These are phyloP conservation scores for Aureobasidium sp. DNA, from an alignment of 2,329 filamentous ascomycete genomes.

Conservation along the genomic window DNA sequence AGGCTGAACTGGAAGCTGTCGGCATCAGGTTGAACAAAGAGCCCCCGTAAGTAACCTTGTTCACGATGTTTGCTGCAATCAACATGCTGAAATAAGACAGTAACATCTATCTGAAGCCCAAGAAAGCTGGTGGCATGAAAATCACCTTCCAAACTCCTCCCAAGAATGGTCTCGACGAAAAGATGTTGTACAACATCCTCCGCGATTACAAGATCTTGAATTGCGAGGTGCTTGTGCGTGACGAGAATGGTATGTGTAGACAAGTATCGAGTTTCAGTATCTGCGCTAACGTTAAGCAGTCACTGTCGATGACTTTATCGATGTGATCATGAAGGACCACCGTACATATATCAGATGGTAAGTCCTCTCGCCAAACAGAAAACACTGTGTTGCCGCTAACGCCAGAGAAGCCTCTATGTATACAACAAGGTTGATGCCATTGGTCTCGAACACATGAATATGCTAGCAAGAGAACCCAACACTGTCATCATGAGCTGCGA, in stretches of 20 bases:
- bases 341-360: constrained; percentile 85
- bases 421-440: constrained; percentile 99
- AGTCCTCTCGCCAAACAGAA: background rate
- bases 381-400: constrained; percentile 27
- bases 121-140: constrained; percentile 97
- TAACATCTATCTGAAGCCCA: constrained; percentile 94
- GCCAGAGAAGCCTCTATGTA: constrained; percentile 64
- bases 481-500: constrained; percentile 98
- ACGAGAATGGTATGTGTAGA: constrained; percentile 61
- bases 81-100: constrained; percentile 36
- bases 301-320: constrained; percentile 97
- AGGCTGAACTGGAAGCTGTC: constrained; percentile 89
- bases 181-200: constrained; percentile 96
- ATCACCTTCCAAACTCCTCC: constrained; percentile 89
- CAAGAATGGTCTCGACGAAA: constrained; percentile 79
- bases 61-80: background rate
- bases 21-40: constrained; percentile 89
- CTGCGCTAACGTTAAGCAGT: constrained; percentile 38
- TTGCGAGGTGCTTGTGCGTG: constrained; percentile 88
- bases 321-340: constrained; percentile 99
- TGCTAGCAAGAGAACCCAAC: constrained; percentile 82
- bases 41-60: constrained; percentile 58
- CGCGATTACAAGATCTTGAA: constrained; percentile 99
- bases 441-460: constrained; percentile 86
- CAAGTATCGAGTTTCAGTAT: background rate